These are phyloP conservation scores for Lathyrus aphaca DNA, from an alignment of 306 rosid genomes.

Conservation along the genomic window DNA sequence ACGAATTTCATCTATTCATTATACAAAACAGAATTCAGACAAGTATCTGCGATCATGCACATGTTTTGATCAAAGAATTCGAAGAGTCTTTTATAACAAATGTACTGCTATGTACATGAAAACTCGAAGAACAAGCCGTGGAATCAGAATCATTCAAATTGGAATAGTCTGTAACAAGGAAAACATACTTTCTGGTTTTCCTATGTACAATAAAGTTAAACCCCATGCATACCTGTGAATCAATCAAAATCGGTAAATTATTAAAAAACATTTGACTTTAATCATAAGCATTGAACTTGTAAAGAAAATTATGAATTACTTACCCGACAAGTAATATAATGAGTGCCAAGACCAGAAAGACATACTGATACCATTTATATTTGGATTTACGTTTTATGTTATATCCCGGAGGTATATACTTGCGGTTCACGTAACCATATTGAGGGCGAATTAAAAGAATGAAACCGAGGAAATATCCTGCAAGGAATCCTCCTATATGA, in stretches of 20 bases:
- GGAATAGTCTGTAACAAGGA: constrained; percentile 4
- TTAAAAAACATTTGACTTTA: background rate
- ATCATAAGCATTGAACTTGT: background rate
- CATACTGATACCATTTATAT: constrained; percentile 70
- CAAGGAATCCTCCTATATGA: constrained; percentile 83
- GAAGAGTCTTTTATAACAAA: background rate
- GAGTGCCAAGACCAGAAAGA: constrained; percentile 47
- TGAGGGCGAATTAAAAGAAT: constrained; percentile 76
- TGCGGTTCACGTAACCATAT: constrained; percentile 68
- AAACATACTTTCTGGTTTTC: background rate
- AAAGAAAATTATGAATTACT: constrained; percentile 2
- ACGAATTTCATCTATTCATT: constrained; percentile 32
- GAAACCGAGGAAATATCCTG: constrained; percentile 84
- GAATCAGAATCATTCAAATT: constrained; percentile 36
- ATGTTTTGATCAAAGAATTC: background rate
- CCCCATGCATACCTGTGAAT: constrained; percentile 53
- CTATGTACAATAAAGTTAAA: constrained; percentile 44
- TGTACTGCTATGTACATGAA: constrained; percentile 25
- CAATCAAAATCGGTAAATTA: background rate
- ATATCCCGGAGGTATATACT: constrained; percentile 66
- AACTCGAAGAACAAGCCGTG: constrained; percentile 39
- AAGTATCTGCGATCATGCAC: background rate
- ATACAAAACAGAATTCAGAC: background rate
- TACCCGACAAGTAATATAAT: constrained; percentile 66
- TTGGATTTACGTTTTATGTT: constrained; percentile 53